These are phyloP conservation scores for Leccinellum albellum DNA, from an alignment of 768 basidiomycete species.

Conservation along the genomic window DNA sequence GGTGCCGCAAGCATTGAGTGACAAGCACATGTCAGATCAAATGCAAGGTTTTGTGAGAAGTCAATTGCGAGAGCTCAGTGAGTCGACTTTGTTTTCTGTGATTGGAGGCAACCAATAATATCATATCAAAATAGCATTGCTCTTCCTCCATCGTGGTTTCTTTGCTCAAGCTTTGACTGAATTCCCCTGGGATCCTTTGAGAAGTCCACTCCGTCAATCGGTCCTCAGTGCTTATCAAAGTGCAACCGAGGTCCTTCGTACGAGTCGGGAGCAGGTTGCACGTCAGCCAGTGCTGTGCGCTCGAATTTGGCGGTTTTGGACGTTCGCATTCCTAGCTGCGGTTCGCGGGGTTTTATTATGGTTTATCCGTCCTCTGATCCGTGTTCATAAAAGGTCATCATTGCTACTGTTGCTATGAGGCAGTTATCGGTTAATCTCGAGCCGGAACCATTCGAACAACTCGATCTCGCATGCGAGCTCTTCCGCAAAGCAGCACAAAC, in stretches of 20 bases:
- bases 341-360: slow-evolving; percentile 32
- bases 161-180: slow-evolving; percentile 55
- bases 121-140: slow-evolving; percentile 36
- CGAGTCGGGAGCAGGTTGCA: slow-evolving; percentile 39
- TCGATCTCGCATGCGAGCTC: slow-evolving; percentile 44
- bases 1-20: slow-evolving; percentile 16
- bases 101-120: neutral
- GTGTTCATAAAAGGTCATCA: slow-evolving; percentile 38
- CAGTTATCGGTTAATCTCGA: slow-evolving; percentile 41
- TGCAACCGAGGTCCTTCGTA: slow-evolving; percentile 44
- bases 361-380: neutral
- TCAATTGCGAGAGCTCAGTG: slow-evolving; percentile 46
- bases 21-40: slow-evolving; percentile 34
- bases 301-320: slow-evolving; percentile 60
- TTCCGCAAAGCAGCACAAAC: slow-evolving; percentile 43
- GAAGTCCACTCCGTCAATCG: slow-evolving; percentile 47
- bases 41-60: slow-evolving; percentile 42
- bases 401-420: slow-evolving; percentile 53
- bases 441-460: slow-evolving; percentile 43
- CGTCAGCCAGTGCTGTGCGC: slow-evolving; percentile 44
- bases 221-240: slow-evolving; percentile 50
- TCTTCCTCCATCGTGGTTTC: slow-evolving; percentile 54
- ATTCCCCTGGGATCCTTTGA: slow-evolving; percentile 44
- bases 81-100: neutral
- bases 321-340: slow-evolving; percentile 51